A percentile compares a stretch with the other conserved stretches of the same genome.
Conservation (phyloP, 495 filamentous ascomycete species). For the Annulohypoxylon moriforme region DNA sequence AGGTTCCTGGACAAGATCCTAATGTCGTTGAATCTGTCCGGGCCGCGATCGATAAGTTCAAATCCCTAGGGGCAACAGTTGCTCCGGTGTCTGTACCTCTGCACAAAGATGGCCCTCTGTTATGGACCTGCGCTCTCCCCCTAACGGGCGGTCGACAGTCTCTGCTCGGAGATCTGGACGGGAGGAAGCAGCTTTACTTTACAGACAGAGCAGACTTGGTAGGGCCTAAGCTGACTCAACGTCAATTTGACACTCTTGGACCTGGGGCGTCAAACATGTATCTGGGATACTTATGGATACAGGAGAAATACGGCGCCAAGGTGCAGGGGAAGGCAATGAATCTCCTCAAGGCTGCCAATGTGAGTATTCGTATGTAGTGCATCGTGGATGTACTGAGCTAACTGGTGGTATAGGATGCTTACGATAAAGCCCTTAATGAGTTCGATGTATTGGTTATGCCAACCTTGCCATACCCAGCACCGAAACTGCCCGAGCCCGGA, state of each 20-base stretch:
- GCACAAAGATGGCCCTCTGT: slow-evolving; percentile 58
- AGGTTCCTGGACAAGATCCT: slow-evolving; percentile 55
- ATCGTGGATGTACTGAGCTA: not conserved
- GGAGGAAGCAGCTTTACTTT: slow-evolving; percentile 50
- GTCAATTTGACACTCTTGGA: slow-evolving; percentile 51
- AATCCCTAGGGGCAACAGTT: slow-evolving; percentile 63
- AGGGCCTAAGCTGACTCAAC: slow-evolving; percentile 47
- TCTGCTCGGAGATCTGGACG: slow-evolving; percentile 46
- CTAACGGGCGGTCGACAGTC: slow-evolving; percentile 44
- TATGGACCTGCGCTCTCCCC: slow-evolving; percentile 59
- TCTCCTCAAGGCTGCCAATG: slow-evolving; percentile 38
- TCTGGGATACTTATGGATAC: slow-evolving; percentile 47
- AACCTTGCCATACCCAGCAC: slow-evolving; percentile 51
- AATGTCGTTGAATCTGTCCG: slow-evolving; percentile 56
- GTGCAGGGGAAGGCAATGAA: slow-evolving; percentile 50
- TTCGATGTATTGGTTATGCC: slow-evolving; percentile 64
- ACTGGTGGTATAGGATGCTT: slow-evolving; percentile 49
- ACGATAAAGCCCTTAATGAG: slow-evolving; percentile 55
- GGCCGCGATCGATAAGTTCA: slow-evolving; percentile 58
- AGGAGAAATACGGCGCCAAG: slow-evolving; percentile 46
- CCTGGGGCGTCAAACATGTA: slow-evolving; percentile 51
- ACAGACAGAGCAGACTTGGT: slow-evolving; percentile 45
- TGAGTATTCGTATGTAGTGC: not conserved
- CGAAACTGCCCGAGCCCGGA: slow-evolving; percentile 31
- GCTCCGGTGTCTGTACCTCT: slow-evolving; percentile 64